phyloP scores from a whole-genome alignment of 805 yeast genomes.

The Metschnikowia amazonensis region DNA sequence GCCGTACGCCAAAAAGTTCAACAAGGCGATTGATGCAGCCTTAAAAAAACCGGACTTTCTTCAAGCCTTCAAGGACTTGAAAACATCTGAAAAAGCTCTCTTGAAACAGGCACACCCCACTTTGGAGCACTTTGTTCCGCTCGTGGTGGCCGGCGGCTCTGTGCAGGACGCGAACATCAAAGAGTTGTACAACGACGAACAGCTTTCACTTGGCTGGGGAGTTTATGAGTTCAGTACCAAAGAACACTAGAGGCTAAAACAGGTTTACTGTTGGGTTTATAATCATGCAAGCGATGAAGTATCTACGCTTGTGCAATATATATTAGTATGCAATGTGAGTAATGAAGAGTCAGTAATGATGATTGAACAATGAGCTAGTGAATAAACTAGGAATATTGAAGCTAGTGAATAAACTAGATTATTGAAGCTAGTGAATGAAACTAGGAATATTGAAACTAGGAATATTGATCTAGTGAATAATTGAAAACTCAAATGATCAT shows the following conservation, averaged over 20 bases:
- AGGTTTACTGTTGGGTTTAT: too few species aligned
- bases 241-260: too few species aligned
- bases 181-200: slow-evolving; percentile 44
- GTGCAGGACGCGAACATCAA: slow-evolving; percentile 23
- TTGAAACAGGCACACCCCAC: slow-evolving; percentile 66
- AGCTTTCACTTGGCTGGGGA: slow-evolving; percentile 65
- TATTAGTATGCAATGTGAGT: slow-evolving; percentile 1
- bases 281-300: too few species aligned
- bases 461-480: too few species aligned
- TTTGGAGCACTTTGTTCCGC: slow-evolving; percentile 67
- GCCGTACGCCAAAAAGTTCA: slow-evolving; percentile 55
- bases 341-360: too few species aligned
- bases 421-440: too few species aligned
- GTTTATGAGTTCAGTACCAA: slow-evolving; percentile 44
- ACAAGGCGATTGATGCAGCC: slow-evolving; percentile 37
- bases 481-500: too few species aligned
- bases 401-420: too few species aligned
- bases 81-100: slow-evolving; percentile 27
- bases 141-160: slow-evolving; percentile 54
- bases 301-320: background rate
- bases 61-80: slow-evolving; percentile 34
- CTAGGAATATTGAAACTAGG: too few species aligned
- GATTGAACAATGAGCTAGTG: too few species aligned
- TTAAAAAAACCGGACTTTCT: slow-evolving; percentile 34
- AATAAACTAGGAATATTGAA: too few species aligned